Percentiles rank a stretch among this genome's conserved stretches.
Conservation (phyloP, 768 basidiomycete species). For the Rhodosporidiobolus odoratus region DNA sequence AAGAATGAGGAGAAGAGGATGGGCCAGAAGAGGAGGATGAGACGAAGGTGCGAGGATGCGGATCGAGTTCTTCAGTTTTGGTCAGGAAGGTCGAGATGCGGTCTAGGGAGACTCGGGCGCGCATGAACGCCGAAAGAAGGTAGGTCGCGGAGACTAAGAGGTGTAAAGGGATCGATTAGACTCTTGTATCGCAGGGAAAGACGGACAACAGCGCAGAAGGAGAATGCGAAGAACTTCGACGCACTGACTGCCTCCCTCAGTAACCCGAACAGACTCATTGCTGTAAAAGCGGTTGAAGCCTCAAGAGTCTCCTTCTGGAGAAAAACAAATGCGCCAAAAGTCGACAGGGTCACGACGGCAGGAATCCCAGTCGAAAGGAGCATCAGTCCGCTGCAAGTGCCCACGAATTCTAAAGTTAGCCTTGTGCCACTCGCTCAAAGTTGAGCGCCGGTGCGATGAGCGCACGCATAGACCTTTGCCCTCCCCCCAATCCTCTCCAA, state of each 20-base stretch:
- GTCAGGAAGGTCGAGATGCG: slow-evolving; percentile 47
- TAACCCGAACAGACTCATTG: slow-evolving; percentile 48
- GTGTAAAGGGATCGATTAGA: no score
- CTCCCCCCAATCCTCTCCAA: slow-evolving; percentile 44
- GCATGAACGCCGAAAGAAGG: slow-evolving; percentile 36
- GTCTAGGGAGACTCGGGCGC: slow-evolving; percentile 42
- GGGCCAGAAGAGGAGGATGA: not conserved
- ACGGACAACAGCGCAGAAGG: not conserved
- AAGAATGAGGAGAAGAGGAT: not conserved
- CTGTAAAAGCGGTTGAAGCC: slow-evolving; percentile 48
- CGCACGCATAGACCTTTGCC: slow-evolving; percentile 29
- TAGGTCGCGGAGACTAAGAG: slow-evolving; percentile 30
- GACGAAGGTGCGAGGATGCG: not conserved
- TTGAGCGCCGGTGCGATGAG: no score
- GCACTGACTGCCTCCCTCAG: slow-evolving; percentile 35
- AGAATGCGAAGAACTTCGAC: no score
- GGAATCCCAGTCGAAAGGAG: slow-evolving; percentile 39
- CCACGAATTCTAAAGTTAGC: not conserved
- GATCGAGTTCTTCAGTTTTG: slow-evolving; percentile 46
- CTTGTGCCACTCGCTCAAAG: not conserved
- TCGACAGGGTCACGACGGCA: slow-evolving; percentile 15
- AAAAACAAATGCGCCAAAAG: slow-evolving; percentile 41
- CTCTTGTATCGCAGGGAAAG: not conserved
- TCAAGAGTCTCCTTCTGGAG: slow-evolving; percentile 35
- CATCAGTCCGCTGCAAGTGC: slow-evolving; percentile 31